These are phyloP conservation scores for Suhomyces faveliae DNA, from an alignment of 805 yeast genomes.

Conservation along the genomic window DNA sequence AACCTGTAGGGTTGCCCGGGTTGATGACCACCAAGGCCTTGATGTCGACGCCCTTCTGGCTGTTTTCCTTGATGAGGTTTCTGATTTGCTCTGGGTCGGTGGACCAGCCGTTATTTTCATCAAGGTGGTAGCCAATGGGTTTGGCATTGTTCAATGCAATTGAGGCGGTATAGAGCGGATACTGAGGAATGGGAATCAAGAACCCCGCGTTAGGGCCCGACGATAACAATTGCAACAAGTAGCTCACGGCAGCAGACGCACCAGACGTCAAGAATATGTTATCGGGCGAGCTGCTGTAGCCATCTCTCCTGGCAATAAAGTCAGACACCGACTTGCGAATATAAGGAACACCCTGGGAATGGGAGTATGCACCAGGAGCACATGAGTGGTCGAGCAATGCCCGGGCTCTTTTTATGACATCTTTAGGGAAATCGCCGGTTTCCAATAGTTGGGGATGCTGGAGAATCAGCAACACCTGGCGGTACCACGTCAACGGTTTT, in stretches of 20 bases:
- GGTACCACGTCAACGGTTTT: constrained; percentile 89
- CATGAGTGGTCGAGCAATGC: constrained; percentile 60
- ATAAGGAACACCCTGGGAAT: constrained; percentile 79
- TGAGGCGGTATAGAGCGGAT: constrained; percentile 95
- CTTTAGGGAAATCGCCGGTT: constrained; percentile 48
- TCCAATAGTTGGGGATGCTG: constrained; percentile 73
- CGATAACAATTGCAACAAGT: constrained; percentile 69
- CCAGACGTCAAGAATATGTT: constrained; percentile 87
- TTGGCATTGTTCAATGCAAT: constrained; percentile 79
- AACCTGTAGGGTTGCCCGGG: constrained; percentile 99
- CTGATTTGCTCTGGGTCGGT: constrained; percentile 68
- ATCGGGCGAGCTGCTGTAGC: constrained; percentile 57
- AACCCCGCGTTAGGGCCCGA: constrained; percentile 68
- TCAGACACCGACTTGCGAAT: constrained; percentile 78
- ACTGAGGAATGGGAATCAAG: constrained; percentile 96
- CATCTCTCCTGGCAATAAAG: constrained; percentile 79
- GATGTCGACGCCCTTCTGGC: constrained; percentile 55
- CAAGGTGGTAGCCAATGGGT: constrained; percentile 81
- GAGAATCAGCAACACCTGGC: constrained; percentile 82
- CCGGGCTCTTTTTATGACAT: constrained; percentile 73
- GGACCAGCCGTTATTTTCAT: constrained; percentile 83
- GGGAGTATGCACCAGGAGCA: constrained; percentile 93
- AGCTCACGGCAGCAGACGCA: constrained; percentile 91
- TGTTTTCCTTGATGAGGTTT: constrained; percentile 48
- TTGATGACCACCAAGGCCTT: constrained; percentile 88